Evolutionary conservation across 441 rosid species (phyloP).

Genomic region (Adansonia gregorii): DNA sequence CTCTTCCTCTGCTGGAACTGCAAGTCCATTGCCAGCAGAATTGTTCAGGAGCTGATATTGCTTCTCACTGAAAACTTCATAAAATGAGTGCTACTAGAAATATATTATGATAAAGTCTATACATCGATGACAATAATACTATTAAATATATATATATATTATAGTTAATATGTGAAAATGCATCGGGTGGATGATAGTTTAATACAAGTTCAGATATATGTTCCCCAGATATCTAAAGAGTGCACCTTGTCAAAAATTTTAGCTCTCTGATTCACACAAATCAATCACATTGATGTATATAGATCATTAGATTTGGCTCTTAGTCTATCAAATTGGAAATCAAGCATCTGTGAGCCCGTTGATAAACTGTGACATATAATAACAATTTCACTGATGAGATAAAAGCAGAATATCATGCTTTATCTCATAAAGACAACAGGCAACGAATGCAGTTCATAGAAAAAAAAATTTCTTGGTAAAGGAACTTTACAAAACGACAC

Average conservation of each 20-base stretch:
- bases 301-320: conserved; percentile 12
- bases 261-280: neutral
- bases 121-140: conserved; percentile 15
- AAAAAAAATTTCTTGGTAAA: neutral
- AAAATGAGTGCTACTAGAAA: conserved; percentile 23
- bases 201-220: neutral
- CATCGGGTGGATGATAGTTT: conserved; percentile 1
- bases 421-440: neutral
- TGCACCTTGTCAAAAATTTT: neutral
- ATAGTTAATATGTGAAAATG: conserved; percentile 15
- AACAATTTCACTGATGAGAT: conserved; percentile 12
- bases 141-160: neutral
- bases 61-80: conserved; percentile 57
- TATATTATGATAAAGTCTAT: neutral
- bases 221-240: neutral
- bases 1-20: conserved; percentile 45
- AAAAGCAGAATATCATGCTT: conserved; percentile 1
- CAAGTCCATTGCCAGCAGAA: conserved; percentile 47
- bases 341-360: neutral
- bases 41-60: conserved; percentile 49
- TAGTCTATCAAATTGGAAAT: conserved; percentile 8
- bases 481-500: conserved; percentile 4
- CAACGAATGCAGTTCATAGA: neutral
- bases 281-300: neutral
- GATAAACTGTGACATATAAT: neutral